These are phyloP conservation scores for Rhodotorula sp. DNA, from an alignment of 1,284 basidiomycete species.

Conservation along the genomic window DNA sequence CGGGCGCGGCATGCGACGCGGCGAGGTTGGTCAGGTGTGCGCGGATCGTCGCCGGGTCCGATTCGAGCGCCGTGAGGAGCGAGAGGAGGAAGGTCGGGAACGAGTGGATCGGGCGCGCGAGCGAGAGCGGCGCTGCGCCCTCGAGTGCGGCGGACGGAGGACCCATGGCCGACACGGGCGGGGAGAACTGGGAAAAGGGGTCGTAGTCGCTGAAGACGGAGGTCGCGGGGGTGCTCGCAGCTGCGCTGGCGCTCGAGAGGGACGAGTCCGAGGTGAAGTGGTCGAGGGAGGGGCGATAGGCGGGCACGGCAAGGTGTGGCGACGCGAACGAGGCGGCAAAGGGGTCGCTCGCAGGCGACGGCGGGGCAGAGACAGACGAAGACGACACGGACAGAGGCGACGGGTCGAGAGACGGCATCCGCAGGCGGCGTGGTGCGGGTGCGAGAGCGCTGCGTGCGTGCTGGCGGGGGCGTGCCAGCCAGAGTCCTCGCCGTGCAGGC, in stretches of 20 bases:
- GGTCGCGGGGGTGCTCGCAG: slow-evolving; percentile 10
- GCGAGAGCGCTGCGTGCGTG: too few relatives aligned
- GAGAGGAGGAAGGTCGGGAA: slow-evolving; percentile 45
- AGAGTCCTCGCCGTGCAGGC: too few relatives aligned
- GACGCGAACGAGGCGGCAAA: slow-evolving; percentile 8
- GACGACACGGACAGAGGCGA: neutral
- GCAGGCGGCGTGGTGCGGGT: too few relatives aligned
- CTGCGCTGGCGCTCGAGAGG: neutral
- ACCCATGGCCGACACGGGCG: neutral
- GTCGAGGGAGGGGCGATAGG: slow-evolving; percentile 1
- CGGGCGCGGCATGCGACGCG: slow-evolving; percentile 29
- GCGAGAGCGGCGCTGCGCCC: slow-evolving; percentile 5
- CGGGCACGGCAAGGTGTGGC: neutral
- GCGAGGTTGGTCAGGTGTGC: slow-evolving; percentile 37
- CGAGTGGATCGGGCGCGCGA: slow-evolving; percentile 26
- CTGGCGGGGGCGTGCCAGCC: too few relatives aligned
- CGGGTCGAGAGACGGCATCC: neutral
- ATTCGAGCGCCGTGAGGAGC: slow-evolving; percentile 46
- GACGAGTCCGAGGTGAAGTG: neutral
- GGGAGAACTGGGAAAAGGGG: neutral
- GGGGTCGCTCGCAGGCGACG: neutral
- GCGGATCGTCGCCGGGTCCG: slow-evolving; percentile 41
- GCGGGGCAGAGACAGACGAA: too few relatives aligned
- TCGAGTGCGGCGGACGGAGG: neutral
- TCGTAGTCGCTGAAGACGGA: slow-evolving; percentile 1